Conservation (phyloP, 805 yeast genomes). For the Trichomonascus vanleenenianus region DNA sequence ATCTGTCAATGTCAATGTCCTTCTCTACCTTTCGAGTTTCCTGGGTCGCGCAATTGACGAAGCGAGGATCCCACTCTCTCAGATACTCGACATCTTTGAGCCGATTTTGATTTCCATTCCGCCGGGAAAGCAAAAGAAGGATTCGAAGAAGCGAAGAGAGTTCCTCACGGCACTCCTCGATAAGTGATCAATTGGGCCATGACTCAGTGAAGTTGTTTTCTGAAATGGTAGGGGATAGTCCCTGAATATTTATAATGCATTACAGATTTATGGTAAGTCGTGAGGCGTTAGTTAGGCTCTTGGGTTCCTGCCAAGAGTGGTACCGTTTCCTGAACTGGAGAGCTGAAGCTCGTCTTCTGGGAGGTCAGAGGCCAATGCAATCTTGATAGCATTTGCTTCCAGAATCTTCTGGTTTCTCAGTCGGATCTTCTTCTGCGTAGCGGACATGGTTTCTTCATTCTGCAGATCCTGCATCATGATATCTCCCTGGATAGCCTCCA, state of each 20-base stretch:
- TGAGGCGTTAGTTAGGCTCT: no score
- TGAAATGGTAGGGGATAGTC: no score
- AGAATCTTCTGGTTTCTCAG: conserved; percentile 44
- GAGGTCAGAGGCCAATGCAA: conserved; percentile 52
- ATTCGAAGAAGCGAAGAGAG: conserved; percentile 27
- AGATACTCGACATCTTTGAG: conserved; percentile 26
- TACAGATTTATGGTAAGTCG: no score
- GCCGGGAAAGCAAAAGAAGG: conserved; percentile 26
- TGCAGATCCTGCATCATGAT: conserved; percentile 37
- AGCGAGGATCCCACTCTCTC: conserved; percentile 16
- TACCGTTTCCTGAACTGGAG: conserved; percentile 57
- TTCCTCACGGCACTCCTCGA: conserved; percentile 22
- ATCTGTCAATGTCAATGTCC: conserved; percentile 34
- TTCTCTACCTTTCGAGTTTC: conserved; percentile 35
- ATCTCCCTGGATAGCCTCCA: conserved; percentile 33
- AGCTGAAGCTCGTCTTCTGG: conserved; percentile 39
- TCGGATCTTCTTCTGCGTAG: conserved; percentile 24
- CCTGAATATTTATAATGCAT: no score
- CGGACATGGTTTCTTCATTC: conserved; percentile 18
- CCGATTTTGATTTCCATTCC: conserved; percentile 21
- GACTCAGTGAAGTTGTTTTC: no score
- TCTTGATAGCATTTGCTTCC: conserved; percentile 17
- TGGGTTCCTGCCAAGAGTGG: conserved; percentile 56
- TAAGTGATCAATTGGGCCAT: conserved; percentile 19
- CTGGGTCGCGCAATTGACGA: conserved; percentile 27